A percentile compares a stretch with the other conserved stretches of the same genome.
These are phyloP conservation scores for Xylaria longipes DNA, from an alignment of 495 filamentous ascomycete genomes.

Conservation along the genomic window DNA sequence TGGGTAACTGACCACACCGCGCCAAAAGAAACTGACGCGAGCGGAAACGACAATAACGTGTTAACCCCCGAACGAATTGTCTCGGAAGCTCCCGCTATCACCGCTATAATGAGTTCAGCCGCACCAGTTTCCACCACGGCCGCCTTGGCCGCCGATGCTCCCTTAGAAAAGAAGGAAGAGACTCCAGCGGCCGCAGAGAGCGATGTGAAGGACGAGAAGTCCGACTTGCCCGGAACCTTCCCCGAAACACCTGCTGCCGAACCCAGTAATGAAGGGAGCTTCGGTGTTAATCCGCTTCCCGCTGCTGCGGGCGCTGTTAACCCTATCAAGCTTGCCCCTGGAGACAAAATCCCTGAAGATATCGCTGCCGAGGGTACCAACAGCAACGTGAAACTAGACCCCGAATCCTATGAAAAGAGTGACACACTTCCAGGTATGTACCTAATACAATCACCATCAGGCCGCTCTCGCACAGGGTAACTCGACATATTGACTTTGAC, in stretches of 20 bases:
- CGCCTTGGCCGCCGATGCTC: slow-evolving; percentile 42
- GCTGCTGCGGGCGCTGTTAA: slow-evolving; percentile 80
- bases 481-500: slow-evolving; percentile 17
- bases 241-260: slow-evolving; percentile 72
- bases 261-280: slow-evolving; percentile 49
- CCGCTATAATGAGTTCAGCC: slow-evolving; percentile 59
- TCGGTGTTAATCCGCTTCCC: slow-evolving; percentile 77
- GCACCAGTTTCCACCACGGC: slow-evolving; percentile 46
- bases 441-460: neutral
- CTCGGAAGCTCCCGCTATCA: slow-evolving; percentile 46
- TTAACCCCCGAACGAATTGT: slow-evolving; percentile 75
- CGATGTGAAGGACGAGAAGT: slow-evolving; percentile 24
- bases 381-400: slow-evolving; percentile 73
- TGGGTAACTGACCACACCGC: slow-evolving; percentile 83
- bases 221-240: slow-evolving; percentile 74
- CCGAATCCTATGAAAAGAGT: slow-evolving; percentile 82
- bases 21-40: slow-evolving; percentile 77
- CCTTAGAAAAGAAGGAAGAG: slow-evolving; percentile 39
- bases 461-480: neutral
- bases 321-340: slow-evolving; percentile 78
- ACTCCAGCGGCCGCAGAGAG: neutral
- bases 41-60: slow-evolving; percentile 88
- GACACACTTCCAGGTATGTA: slow-evolving; percentile 60
- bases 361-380: slow-evolving; percentile 61
- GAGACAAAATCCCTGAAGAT: slow-evolving; percentile 74